Evolutionary conservation across 2,329 filamentous ascomycete genomes (phyloP), one percentile per base, ranked within the genome.

Genomic region (Calonectria honghensis): DNA sequence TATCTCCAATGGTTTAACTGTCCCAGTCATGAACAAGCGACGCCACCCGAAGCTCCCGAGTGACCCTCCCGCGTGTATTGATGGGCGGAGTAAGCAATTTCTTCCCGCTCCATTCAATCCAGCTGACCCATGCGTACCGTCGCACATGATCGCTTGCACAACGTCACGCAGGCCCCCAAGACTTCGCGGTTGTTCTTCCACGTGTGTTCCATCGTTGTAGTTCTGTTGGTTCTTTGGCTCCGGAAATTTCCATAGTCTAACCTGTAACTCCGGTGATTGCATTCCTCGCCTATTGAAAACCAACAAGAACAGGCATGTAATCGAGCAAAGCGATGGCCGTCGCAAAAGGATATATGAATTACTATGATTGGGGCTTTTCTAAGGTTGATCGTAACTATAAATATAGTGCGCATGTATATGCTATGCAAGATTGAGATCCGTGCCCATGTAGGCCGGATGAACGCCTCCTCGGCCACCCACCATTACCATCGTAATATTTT

Each of bases 311-410:
- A 63, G 27, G 29, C 10, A 37, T 10, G 10, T 7, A 29, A 24
- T 41, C 24, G n/a, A 29, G 13, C n/a, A 35, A 1, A 57, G 41
- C 20, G 2, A 18, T 41, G 3, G 41, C 14, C 14, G 29, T 11
- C 13, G 14, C 6, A 4, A 39, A 27, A 29, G 2, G 18, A 1
- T 5, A 14, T 29, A 10, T 24, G 14, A 29, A 63, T 39, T 16
- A 6, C 41, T 29, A 35, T 18, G 9, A 24, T 27, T 18, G 24
- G 37, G 11, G 6, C 2, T 29, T 61, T 41, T 61, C 41, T 63
- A 63, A 63, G 24, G 35, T 63, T 63, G 57, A 63, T 63, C 16
- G 27, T 39, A 41, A 63, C 57, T 29, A 41, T 41, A 27, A 63
- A 41, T 41, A 63, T 29, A 24, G 7, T 16, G 24, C 37, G 57